phyloP scores from a whole-genome alignment of 1,284 basidiomycete species.

The Quambalaria eucalypti region DNA sequence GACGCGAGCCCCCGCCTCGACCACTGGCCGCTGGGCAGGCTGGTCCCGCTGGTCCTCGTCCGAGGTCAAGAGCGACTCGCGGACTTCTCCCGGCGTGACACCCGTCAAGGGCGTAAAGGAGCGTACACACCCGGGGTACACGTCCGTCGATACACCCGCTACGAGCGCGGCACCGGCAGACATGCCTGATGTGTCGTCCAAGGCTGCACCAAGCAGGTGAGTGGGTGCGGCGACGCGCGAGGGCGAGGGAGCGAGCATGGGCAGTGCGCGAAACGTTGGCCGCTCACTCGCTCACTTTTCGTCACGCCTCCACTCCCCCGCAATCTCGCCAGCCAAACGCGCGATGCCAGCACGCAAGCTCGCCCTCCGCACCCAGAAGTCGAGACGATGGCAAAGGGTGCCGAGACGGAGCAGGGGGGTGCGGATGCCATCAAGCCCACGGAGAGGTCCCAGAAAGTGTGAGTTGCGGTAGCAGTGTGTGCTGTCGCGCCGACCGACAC shows the following conservation, averaged over 20 bases:
- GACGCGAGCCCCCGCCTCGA: no score
- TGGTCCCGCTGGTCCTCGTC: no score
- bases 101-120: constrained; percentile 11
- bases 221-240: no score
- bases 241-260: no score
- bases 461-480: no score
- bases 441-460: constrained; percentile 17
- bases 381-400: constrained; percentile 21
- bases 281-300: no score
- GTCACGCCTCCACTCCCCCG: constrained; percentile 5
- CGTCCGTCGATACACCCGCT: constrained; percentile 16
- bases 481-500: no score
- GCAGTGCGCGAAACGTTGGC: no score
- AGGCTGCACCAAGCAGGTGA: no score
- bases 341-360: constrained; percentile 14
- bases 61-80: constrained; percentile 14
- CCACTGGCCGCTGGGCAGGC: no score
- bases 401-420: constrained; percentile 13
- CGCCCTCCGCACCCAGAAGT: constrained; percentile 14
- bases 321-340: constrained; percentile 4
- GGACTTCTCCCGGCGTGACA: constrained; percentile 6
- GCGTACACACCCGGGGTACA: constrained; percentile 19
- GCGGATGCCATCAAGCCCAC: constrained; percentile 20
- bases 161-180: constrained; percentile 14
- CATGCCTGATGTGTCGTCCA: constrained; percentile 9